These are phyloP conservation scores for Cyclostephanos invisitatus DNA, from an alignment of 108 stramenopile genomes.

Conservation along the genomic window DNA sequence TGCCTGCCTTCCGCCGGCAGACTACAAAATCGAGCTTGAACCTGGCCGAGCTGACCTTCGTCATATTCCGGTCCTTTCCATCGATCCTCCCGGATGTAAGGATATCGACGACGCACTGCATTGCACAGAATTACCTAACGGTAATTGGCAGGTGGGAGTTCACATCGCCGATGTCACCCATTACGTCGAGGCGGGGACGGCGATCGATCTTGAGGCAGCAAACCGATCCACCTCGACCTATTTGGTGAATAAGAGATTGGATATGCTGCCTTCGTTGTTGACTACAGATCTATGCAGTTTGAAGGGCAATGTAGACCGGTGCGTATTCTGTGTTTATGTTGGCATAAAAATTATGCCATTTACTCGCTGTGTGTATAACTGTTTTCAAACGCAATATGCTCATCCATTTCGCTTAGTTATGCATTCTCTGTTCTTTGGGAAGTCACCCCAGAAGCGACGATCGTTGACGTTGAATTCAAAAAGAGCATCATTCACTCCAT, in stretches of 20 bases:
- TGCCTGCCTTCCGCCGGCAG: slow-evolving; percentile 94
- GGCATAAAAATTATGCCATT: background rate
- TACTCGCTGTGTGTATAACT: background rate
- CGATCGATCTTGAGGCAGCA: slow-evolving; percentile 96
- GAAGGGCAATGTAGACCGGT: slow-evolving; percentile 88
- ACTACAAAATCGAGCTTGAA: slow-evolving; percentile 88
- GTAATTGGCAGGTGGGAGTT: slow-evolving; percentile 94
- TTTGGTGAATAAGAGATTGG: slow-evolving; percentile 94
- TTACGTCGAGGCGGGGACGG: slow-evolving; percentile 90
- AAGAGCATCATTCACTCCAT: slow-evolving; percentile 94
- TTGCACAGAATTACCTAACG: slow-evolving; percentile 87
- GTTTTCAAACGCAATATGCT: background rate
- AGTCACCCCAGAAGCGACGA: slow-evolving; percentile 83
- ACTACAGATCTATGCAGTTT: slow-evolving; percentile 97
- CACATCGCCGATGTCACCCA: slow-evolving; percentile 99
- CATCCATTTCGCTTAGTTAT: slow-evolving; percentile 44
- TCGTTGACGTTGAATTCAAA: slow-evolving; percentile 90
- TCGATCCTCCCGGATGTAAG: slow-evolving; percentile 99
- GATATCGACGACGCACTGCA: slow-evolving; percentile 99
- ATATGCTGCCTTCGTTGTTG: slow-evolving; percentile 96
- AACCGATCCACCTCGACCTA: slow-evolving; percentile 97
- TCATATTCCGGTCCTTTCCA: slow-evolving; percentile 89
- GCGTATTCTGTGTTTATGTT: slow-evolving; percentile 21
- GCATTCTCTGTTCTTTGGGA: slow-evolving; percentile 95
- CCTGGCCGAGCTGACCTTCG: slow-evolving; percentile 88